Base-by-base conservation (phyloP, 2,329 filamentous ascomycete genomes). In the Fulvia fulva region DNA sequence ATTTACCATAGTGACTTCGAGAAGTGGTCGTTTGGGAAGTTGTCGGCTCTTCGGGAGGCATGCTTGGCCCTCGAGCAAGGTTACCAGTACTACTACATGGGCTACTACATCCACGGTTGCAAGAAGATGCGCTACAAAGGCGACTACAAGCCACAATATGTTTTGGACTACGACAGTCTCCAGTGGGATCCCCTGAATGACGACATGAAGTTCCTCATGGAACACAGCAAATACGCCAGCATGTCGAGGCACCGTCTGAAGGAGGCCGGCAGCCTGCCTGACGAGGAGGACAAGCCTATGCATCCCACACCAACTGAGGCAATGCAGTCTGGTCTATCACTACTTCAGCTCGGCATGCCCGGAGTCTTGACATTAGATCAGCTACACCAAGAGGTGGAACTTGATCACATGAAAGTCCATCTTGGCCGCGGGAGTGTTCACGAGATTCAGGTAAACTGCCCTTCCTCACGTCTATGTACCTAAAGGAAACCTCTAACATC, bases 51-150 rank as follows among this genome's bases (percentile, higher is more conserved):
- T 61, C 78, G 86, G 61, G 90, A 94, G 73, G 88, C 90, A 60
- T 79, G 85, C 0, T 72, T 94, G 26, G 87, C 89, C 0, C 75
- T 80, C 2, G 89, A 93, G 68, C 78, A 78, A 5, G 86, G 83
- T 0, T 91, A 92, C 66, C 76, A 81, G 45, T 91, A 84, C 79
- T 94, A 90, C 82, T 94, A 93, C 74, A 87, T 87, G 85, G 85
- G 63, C 14, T 65, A 61, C 73, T 94, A 93, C 67, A 93, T 94
- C 59, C 89, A 92, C 71, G 85, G 77, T 55, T 93, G 89, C 67
- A 80, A 83, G 54, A 94, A 94, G 77, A 93, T 94, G 90, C 80
- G 81, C 65, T 94, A 94, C 77, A 94, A 94, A 77, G 87, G 86
- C 58, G 87, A 91, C 68, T 94, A 89, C 71, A 78, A 80, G 11